Base-by-base conservation (phyloP, 352 stramenopile species). In the Globisporangium camurandrum region DNA sequence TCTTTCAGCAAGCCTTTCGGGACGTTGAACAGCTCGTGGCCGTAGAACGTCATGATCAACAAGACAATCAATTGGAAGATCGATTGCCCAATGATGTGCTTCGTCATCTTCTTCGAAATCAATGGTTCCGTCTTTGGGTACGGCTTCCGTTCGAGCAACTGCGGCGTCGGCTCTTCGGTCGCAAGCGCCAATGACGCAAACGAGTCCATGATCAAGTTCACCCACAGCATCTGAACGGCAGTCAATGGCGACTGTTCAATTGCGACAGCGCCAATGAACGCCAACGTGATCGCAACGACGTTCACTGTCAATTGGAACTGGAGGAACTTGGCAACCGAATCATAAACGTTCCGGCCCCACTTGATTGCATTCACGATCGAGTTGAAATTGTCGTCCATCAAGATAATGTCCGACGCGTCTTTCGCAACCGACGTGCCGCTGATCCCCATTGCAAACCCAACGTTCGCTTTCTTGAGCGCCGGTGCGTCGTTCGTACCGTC, bases 201-300 rank as follows among this genome's bases (percentile, higher is more conserved):
- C 16, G 88, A 97, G 67, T 98, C 94, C 93, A 98, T 98, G 62
- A 98, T 97, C 28, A 98, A 62, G 62, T 98, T 98, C 19, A 98
- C 88, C 94, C 93, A 98, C 16, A 98, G 70, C 85, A 98, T 95
- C 70, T 98, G 95, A 1, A 98, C 88, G 30, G 93, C 87, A 36
- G 88, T 95, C 17, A 98, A 57, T 6, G 89, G 89, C 26, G 78
- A 84, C 46, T 83, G 69, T 24, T 80, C 58, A 16, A 84, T 49
- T 6, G 67, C 48, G 20, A 82, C 64, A 1, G 88, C 84, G 22
- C 83, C 86, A 24, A 98, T 55, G 51, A 97, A 97, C 12, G 89
- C 92, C 19, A 97, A 64, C 33, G 73, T 80, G 28, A 98, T 75
- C 1, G 87, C 95, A 8, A 95, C 84, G 39, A 97, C 77, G 61